phyloP scores from a whole-genome alignment of 306 rosid species.

The Sicyos baderoa region DNA sequence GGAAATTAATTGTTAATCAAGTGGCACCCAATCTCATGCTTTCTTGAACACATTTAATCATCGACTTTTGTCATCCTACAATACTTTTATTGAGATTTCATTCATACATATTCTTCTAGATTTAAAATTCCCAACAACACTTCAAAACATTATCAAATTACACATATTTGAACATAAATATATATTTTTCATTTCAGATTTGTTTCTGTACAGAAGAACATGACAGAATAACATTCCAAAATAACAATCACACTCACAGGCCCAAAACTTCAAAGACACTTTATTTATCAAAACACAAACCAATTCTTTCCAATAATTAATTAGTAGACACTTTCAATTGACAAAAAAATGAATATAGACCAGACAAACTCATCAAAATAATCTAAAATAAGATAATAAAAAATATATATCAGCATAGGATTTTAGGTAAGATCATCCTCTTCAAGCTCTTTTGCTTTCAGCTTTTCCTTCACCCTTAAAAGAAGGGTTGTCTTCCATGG shows the following conservation, averaged over 20 bases:
- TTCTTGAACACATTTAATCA: no score
- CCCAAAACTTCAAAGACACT: background rate
- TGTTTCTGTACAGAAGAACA: background rate
- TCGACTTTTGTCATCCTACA: no score
- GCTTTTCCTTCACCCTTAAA: slow-evolving; percentile 91
- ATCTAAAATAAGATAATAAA: slow-evolving; percentile 20
- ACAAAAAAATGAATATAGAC: slow-evolving; percentile 19
- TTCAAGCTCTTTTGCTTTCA: slow-evolving; percentile 93
- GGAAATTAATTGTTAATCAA: no score
- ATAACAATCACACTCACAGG: background rate
- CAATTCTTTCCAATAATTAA: background rate
- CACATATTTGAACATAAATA: background rate
- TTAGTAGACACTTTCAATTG: background rate
- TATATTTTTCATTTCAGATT: background rate
- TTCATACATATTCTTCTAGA: background rate
- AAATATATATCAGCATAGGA: background rate
- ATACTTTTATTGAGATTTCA: no score
- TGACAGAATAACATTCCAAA: background rate
- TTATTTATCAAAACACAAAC: slow-evolving; percentile 11
- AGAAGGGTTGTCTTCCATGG: slow-evolving; percentile 93
- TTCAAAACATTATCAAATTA: background rate
- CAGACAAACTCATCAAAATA: slow-evolving; percentile 24
- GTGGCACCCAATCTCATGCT: no score
- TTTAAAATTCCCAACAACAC: background rate
- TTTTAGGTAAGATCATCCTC: slow-evolving; percentile 87